Base-by-base conservation (phyloP, 179 eudicot genomes). In the Silene coronaria region DNA sequence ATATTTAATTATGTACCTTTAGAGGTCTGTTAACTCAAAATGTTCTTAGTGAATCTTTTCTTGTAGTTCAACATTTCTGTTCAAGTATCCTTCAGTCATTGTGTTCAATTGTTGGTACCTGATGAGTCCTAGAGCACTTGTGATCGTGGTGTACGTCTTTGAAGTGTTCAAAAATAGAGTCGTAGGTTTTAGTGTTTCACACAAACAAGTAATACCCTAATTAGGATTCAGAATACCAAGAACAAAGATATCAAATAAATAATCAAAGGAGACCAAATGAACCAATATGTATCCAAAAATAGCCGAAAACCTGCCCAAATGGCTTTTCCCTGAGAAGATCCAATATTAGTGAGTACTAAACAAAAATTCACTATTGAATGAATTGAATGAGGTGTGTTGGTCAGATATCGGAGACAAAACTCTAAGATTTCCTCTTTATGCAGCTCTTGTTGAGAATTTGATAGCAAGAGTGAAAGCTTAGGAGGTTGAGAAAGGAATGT, bases 361-460 rank as follows among this genome's bases (percentile, higher is more conserved):
- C 30, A 6, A 61, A 61, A 61, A 61, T 61, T 1, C 32, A 61
- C 65, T 61, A 61, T 3, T 24, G 32, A 9, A 24, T 61, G 65
- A 61, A 61, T 24, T 3, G n/a, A 0, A 24, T 61, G 64, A 60
- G 64, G 5, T 60, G 17, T 61, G 8, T 68, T 21, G 57, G 23
- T 68, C 45, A 45, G 53, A 38, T 38, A 42, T 32, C 16, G 17
- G 14, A 16, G 23, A 17, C 32, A 38, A 26, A 11, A 4, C 45
- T n/a, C 24, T 8, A 16, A 46, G 8, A 6, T 45, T 59, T 10
- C 1, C 24, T 68, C 70, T 74, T 45, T 77, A 46, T 86, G 83
- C 70, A 95, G 99, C 93, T 75, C 93, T 95, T 73, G 90, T 92
- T 55, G 99, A 95, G 45, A 82, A 87, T 76, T 85, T 92, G 86